Percentiles rank a stretch among this genome's conserved stretches.
Conservation (phyloP, 495 filamentous ascomycete genomes). For the Hypoxylon subgilvum region DNA sequence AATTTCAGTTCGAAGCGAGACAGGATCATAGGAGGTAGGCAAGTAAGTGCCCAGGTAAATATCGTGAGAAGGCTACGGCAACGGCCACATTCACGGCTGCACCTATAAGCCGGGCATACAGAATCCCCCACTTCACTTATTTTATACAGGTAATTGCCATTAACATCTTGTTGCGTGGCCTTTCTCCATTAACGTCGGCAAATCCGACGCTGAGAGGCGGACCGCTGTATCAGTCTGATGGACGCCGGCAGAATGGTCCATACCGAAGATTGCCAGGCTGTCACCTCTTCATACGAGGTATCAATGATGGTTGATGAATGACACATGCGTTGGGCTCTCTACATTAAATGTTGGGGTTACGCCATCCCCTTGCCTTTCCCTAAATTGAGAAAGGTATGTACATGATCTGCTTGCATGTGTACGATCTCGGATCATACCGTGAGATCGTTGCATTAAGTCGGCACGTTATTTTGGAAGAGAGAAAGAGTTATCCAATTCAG, state of each 20-base stretch:
- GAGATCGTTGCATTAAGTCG: slow-evolving; percentile 4
- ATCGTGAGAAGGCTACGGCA: too few relatives aligned
- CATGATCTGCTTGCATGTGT: neutral
- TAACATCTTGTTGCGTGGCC: slow-evolving; percentile 34
- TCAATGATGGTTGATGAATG: slow-evolving; percentile 34
- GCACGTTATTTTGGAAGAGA: neutral
- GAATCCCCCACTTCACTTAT: too few relatives aligned
- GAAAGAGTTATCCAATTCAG: neutral
- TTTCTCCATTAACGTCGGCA: slow-evolving; percentile 27
- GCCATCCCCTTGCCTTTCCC: slow-evolving; percentile 10
- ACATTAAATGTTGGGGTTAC: slow-evolving; percentile 25
- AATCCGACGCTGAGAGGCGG: slow-evolving; percentile 21
- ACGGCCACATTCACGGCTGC: neutral
- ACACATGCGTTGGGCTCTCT: slow-evolving; percentile 21
- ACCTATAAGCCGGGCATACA: neutral
- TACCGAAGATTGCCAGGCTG: slow-evolving; percentile 22
- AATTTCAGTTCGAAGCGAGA: slow-evolving; percentile 22
- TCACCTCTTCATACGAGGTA: slow-evolving; percentile 14
- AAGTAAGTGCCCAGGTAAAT: too few relatives aligned
- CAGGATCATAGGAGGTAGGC: slow-evolving; percentile 9
- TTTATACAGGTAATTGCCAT: slow-evolving; percentile 24
- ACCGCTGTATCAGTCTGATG: slow-evolving; percentile 6
- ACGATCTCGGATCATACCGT: slow-evolving; percentile 32
- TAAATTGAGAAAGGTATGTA: slow-evolving; percentile 7
- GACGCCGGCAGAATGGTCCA: slow-evolving; percentile 28